Base-by-base conservation (phyloP, 257 asterid species). In the Primulina eburnea region DNA sequence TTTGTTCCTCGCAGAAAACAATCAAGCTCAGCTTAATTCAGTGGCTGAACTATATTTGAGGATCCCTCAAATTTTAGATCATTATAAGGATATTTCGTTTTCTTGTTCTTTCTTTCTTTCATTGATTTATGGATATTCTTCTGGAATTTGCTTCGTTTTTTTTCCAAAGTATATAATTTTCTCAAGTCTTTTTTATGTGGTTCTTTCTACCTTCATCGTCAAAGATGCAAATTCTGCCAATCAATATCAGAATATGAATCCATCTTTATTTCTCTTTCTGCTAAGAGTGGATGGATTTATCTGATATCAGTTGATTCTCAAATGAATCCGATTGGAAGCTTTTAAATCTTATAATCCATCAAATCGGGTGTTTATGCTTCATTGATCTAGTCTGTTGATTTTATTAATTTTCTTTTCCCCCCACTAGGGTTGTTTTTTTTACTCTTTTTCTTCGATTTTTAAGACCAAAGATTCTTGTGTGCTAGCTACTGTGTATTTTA, bases 361-460 rank as follows among this genome's bases (percentile, higher is more conserved):
- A 66, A 65, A 65, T 66, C 65, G 50, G 63, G 57, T 60, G 52
- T 33, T 29, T n/a, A 65, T 58, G 72, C 40, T 65, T 70, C 64
- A 37, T 65, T 26, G 35, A n/a, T 32, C 59, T 58, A 5, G 20
- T 5, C 57, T 50, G 20, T 4, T 21, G 5, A 3, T 47, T 40
- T 30, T 30, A 29, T 16, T 6, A 20, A 14, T 20, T 28, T 14
- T 53, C 56, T 67, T 30, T 29, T 67, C 29, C 5, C 30, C n/a
- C 34, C 29, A 29, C 6, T 0, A 80, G 79, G 76, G 82, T 73
- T 77, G n/a, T 20, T 68, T 73, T 69, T 24, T 53, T 67, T 35
- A 32, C 8, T 52, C 20, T 24, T 38, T 7, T 60, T 1, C 8
- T 43, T 16, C 5, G 8, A 16, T 50, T 50, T 16, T 50, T 17